Evolutionary conservation across 1,284 basidiomycete genomes (phyloP).

Genomic region (Phaffia rhodozyma): DNA sequence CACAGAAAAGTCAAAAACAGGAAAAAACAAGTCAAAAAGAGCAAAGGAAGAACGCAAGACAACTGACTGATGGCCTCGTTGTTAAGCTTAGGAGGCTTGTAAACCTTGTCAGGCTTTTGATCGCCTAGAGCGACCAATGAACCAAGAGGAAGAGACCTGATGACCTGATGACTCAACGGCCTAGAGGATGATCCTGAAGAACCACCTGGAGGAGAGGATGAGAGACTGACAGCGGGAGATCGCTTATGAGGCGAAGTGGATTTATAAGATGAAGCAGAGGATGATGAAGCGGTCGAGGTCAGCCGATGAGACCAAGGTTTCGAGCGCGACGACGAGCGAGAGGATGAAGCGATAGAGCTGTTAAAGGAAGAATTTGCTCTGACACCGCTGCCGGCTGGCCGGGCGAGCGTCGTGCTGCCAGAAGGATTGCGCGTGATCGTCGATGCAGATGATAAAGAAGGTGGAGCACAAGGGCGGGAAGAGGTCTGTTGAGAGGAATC

Average conservation of each 20-base stretch:
- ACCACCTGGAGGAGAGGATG: neutral
- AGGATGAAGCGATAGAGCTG: constrained; percentile 32
- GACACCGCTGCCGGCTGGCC: neutral
- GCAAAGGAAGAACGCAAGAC: too few species aligned
- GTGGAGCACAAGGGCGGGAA: neutral
- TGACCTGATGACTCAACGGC: constrained; percentile 8
- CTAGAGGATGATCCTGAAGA: neutral
- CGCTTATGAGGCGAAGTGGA: neutral
- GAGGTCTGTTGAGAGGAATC: too few species aligned
- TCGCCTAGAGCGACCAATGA: constrained; percentile 13
- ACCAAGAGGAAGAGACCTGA: constrained; percentile 14
- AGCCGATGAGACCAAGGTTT: constrained; percentile 27
- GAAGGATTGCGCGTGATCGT: neutral
- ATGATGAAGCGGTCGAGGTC: neutral
- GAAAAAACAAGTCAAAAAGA: neutral
- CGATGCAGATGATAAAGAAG: neutral
- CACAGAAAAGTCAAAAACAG: neutral
- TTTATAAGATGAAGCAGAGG: neutral
- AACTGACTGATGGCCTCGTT: constrained; percentile 7
- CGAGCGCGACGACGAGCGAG: constrained; percentile 32
- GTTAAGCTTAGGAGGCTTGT: constrained; percentile 3
- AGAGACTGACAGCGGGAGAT: neutral
- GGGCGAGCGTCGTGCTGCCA: neutral
- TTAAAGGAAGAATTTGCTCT: constrained; percentile 12
- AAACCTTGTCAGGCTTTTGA: neutral